phyloP scores from a whole-genome alignment of 2,329 filamentous ascomycete genomes.

The Trichoderma sp. region DNA sequence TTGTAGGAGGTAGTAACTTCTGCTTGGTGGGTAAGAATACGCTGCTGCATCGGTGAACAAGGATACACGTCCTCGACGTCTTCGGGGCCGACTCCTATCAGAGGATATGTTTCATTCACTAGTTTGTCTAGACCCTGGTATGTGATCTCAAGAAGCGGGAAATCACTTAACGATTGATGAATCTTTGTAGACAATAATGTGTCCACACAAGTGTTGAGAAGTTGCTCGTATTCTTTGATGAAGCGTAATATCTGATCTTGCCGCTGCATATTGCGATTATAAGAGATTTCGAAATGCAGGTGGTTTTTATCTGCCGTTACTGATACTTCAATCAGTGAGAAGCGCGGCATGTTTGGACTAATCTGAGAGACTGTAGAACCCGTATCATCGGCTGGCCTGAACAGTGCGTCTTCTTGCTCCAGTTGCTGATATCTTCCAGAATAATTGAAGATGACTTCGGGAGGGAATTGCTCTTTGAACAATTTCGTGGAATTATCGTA shows the following conservation, averaged over 20 bases:
- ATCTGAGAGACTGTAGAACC: background rate
- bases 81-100: background rate
- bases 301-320: background rate
- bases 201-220: too few species aligned
- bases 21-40: background rate
- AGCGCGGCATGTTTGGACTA: background rate
- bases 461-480: background rate
- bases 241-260: background rate
- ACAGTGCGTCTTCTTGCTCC: background rate
- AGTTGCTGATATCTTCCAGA: constrained; percentile 1
- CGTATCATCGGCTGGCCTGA: background rate
- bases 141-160: background rate
- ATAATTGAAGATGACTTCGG: constrained; percentile 4
- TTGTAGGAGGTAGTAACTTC: background rate
- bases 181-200: background rate
- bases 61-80: background rate
- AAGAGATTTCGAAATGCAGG: background rate
- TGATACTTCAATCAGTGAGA: background rate
- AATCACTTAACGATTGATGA: background rate
- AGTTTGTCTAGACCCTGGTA: too few species aligned
- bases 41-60: background rate
- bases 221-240: too few species aligned
- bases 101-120: background rate
- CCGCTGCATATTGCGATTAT: background rate
- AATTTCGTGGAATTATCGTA: background rate